Evolutionary conservation across 345 rosid species (phyloP).

Genomic region (Euclidium syriacum): DNA sequence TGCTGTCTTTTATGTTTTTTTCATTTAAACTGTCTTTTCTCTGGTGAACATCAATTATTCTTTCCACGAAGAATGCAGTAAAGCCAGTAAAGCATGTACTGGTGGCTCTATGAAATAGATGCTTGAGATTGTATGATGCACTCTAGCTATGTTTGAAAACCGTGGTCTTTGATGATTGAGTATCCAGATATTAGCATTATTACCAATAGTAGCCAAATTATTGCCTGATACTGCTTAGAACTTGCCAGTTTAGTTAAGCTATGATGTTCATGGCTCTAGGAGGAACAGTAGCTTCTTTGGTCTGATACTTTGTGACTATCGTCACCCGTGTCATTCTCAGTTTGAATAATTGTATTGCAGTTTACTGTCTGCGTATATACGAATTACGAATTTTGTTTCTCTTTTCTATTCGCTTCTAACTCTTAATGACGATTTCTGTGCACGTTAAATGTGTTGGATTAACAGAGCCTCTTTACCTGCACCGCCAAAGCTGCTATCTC

Average conservation of each 20-base stretch:
- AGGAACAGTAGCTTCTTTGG: background rate
- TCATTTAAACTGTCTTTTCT: background rate
- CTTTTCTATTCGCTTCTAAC: background rate
- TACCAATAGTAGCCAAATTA: background rate
- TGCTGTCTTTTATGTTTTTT: background rate
- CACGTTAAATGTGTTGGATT: slow-evolving; percentile 13
- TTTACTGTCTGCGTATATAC: background rate
- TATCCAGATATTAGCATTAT: background rate
- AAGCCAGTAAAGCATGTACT: background rate
- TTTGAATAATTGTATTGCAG: background rate
- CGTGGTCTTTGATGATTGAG: background rate
- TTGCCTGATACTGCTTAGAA: background rate
- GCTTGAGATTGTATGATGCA: background rate
- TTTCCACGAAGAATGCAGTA: background rate
- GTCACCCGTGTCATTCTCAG: background rate
- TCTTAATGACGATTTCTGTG: background rate
- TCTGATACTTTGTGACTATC: background rate
- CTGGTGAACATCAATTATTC: background rate
- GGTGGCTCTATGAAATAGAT: background rate
- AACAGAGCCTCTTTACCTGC: slow-evolving; percentile 90
- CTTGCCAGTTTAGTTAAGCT: background rate
- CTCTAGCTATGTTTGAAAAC: background rate
- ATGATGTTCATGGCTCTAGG: background rate
- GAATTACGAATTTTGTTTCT: background rate
- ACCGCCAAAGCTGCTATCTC: slow-evolving; percentile 95